Percentiles rank a stretch among this genome's conserved stretches.
phyloP scores from a whole-genome alignment of 1,284 basidiomycete genomes.

The Sporisorium exsertum region DNA sequence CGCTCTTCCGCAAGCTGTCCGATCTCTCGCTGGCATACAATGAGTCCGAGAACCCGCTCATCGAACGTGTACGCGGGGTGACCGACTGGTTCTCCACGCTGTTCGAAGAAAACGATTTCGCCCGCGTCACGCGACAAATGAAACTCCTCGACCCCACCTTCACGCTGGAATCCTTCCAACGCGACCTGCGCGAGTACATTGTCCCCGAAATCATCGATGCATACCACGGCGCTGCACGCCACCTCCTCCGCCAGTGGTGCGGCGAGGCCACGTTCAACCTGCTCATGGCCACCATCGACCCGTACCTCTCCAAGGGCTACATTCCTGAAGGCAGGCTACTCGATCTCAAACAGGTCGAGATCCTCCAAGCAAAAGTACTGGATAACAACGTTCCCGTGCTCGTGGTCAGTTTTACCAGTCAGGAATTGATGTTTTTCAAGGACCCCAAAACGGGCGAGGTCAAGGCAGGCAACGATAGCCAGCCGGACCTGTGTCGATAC shows the following conservation, averaged over 20 bases:
- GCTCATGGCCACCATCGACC: slow-evolving; percentile 95
- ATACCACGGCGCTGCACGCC: slow-evolving; percentile 88
- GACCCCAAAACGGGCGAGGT: slow-evolving; percentile 88
- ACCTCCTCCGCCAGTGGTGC: slow-evolving; percentile 89
- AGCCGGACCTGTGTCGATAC: slow-evolving; percentile 92
- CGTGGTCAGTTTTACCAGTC: slow-evolving; percentile 91
- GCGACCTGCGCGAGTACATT: slow-evolving; percentile 95
- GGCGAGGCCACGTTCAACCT: slow-evolving; percentile 93
- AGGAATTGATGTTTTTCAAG: slow-evolving; percentile 92
- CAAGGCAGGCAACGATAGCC: slow-evolving; percentile 85
- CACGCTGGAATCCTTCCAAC: slow-evolving; percentile 85
- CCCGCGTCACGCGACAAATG: slow-evolving; percentile 88
- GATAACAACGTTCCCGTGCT: slow-evolving; percentile 89
- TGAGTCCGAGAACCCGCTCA: slow-evolving; percentile 91
- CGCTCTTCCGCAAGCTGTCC: slow-evolving; percentile 53
- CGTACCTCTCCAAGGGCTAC: slow-evolving; percentile 89
- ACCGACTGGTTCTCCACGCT: slow-evolving; percentile 86
- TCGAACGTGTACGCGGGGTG: slow-evolving; percentile 83
- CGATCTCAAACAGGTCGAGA: slow-evolving; percentile 63
- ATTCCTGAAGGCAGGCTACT: slow-evolving; percentile 66
- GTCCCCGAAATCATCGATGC: slow-evolving; percentile 97
- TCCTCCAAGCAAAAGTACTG: slow-evolving; percentile 71
- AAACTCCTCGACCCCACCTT: slow-evolving; percentile 88
- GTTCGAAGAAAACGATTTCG: slow-evolving; percentile 98
- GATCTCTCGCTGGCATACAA: slow-evolving; percentile 74